Conservation (phyloP, 2,329 filamentous ascomycete species). For the Botrytis squamosa region DNA sequence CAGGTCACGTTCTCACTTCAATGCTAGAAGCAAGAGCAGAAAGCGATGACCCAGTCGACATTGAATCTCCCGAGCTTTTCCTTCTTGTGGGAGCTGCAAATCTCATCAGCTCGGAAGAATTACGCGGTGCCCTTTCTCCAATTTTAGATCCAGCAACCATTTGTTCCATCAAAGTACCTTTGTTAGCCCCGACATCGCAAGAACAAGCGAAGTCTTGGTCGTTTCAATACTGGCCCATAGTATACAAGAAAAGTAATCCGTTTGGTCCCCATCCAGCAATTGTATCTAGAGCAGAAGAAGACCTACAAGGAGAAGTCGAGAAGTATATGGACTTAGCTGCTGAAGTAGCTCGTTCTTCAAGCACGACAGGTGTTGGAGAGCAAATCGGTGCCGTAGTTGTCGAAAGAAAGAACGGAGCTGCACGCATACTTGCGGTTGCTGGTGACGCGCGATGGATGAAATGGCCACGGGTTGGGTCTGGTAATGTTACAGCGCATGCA, state of each 20-base stretch:
- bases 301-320: constrained; percentile 62
- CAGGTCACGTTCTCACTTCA: constrained; percentile 61
- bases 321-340: constrained; percentile 68
- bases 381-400: constrained; percentile 74
- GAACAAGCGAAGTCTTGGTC: constrained; percentile 75
- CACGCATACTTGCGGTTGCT: constrained; percentile 63
- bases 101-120: constrained; percentile 52
- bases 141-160: constrained; percentile 50
- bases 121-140: constrained; percentile 48
- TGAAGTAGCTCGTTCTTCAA: constrained; percentile 59
- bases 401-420: constrained; percentile 45
- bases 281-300: constrained; percentile 66
- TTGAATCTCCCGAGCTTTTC: constrained; percentile 43
- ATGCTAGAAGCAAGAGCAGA: constrained; percentile 52
- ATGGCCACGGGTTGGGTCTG: constrained; percentile 50
- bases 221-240: constrained; percentile 75
- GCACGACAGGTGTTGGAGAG: constrained; percentile 60
- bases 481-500: constrained; percentile 76
- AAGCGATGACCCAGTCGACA: constrained; percentile 44
- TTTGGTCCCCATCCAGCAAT: constrained; percentile 79
- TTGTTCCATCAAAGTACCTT: constrained; percentile 60
- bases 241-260: constrained; percentile 85
- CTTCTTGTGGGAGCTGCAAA: constrained; percentile 52
- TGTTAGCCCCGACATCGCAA: constrained; percentile 71
- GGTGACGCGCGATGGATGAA: constrained; percentile 72